A percentile compares a stretch with the other conserved stretches of the same genome.
These are phyloP conservation scores for Inonotus obliquus DNA, from an alignment of 1,284 basidiomycete species.

Conservation along the genomic window DNA sequence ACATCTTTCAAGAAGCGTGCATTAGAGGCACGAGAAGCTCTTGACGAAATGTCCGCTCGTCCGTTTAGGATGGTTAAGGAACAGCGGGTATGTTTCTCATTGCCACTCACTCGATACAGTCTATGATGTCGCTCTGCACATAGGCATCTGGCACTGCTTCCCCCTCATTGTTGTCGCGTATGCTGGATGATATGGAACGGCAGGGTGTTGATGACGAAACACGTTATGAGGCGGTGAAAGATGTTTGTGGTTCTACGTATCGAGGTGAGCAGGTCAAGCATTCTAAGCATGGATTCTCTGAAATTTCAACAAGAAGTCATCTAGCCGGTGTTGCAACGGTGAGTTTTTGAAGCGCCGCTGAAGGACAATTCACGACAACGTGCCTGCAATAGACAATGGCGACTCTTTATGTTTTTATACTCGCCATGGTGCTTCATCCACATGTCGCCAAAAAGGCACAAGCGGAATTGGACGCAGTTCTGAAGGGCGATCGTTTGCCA, in stretches of 20 bases:
- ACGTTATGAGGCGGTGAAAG: conserved; percentile 7
- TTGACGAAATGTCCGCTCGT: conserved; percentile 1
- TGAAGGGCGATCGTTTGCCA: conserved; percentile 25
- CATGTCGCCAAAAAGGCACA: conserved; percentile 24
- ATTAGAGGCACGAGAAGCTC: neutral
- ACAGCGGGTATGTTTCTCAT: neutral
- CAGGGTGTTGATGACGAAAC: neutral
- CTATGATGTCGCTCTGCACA: neutral
- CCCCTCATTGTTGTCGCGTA: conserved; percentile 5
- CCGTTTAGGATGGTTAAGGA: conserved; percentile 10
- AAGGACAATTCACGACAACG: neutral
- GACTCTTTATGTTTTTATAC: conserved; percentile 23
- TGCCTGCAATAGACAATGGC: conserved; percentile 14
- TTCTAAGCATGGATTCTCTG: neutral
- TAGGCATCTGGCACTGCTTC: conserved; percentile 4
- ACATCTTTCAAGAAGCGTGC: conserved; percentile 8
- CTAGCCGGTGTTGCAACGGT: conserved; percentile 12
- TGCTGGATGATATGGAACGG: conserved; percentile 15
- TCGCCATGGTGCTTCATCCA: conserved; percentile 27
- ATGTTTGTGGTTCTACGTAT: conserved; percentile 14
- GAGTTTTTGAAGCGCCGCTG: neutral
- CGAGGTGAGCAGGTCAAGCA: neutral
- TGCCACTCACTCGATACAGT: neutral
- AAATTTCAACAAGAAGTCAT: neutral
- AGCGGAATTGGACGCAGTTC: conserved; percentile 26